Evolutionary conservation across 83 land plant species (phyloP).

Genomic region (Isoetes engelmannii): DNA sequence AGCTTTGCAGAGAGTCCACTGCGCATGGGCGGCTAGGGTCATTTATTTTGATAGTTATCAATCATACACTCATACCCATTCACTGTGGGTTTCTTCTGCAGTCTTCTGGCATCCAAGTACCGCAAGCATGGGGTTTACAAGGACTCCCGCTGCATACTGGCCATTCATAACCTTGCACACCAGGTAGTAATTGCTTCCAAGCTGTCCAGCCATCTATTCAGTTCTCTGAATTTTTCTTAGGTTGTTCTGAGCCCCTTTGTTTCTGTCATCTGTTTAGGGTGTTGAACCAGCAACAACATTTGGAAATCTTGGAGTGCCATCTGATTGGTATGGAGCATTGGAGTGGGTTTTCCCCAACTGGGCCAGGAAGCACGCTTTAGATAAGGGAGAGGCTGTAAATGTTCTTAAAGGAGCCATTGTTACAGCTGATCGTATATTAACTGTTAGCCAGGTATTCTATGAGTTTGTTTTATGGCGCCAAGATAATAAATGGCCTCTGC

Average conservation of each 20-base stretch:
- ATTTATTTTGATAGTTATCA: not conserved
- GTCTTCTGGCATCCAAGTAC: constrained; percentile 75
- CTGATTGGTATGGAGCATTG: constrained; percentile 83
- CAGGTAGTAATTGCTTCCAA: constrained; percentile 41
- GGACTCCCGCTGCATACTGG: constrained; percentile 64
- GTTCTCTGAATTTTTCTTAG: not conserved
- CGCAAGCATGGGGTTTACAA: constrained; percentile 68
- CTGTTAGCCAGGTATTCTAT: constrained; percentile 66
- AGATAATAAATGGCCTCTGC: too few relatives aligned
- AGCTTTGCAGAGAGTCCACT: too few relatives aligned
- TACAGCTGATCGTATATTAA: constrained; percentile 75
- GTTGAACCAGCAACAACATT: constrained; percentile 83
- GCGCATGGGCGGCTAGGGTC: too few relatives aligned
- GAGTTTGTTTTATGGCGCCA: too few relatives aligned
- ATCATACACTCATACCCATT: not conserved
- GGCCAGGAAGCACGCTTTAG: constrained; percentile 91
- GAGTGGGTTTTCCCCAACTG: constrained; percentile 94
- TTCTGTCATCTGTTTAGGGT: constrained; percentile 44
- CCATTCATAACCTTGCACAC: constrained; percentile 86
- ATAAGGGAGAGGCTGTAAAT: constrained; percentile 89
- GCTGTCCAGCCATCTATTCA: not conserved
- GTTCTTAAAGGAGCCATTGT: constrained; percentile 88
- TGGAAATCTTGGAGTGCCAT: constrained; percentile 62
- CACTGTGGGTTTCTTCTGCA: constrained; percentile 13
- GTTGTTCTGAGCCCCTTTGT: not conserved